phyloP scores from a whole-genome alignment of 2,329 filamentous ascomycete genomes.

The Alternaria arbusti region DNA sequence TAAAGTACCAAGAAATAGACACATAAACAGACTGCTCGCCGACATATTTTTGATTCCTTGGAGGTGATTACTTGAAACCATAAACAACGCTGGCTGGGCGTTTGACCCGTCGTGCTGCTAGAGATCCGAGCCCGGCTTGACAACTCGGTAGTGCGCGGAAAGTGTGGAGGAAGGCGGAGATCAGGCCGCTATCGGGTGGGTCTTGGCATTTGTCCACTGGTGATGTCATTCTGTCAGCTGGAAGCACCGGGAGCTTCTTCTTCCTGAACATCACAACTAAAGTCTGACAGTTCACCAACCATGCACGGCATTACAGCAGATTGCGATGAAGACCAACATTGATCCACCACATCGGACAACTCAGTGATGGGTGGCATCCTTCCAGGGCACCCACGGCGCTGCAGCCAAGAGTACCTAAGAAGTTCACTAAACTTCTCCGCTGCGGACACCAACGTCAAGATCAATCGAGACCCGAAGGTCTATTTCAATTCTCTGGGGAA shows the following conservation, averaged over 20 bases:
- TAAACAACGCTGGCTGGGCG: not conserved
- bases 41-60: not conserved
- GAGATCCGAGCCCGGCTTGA: not conserved
- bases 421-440: not conserved
- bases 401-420: not conserved
- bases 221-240: slow-evolving; percentile 6
- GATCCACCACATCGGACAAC: fast-evolving
- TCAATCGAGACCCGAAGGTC: not conserved
- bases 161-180: not conserved
- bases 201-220: slow-evolving; percentile 6
- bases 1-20: not conserved
- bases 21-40: not conserved
- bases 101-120: not conserved
- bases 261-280: not conserved
- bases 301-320: not conserved
- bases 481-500: not conserved
- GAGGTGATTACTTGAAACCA: not conserved
- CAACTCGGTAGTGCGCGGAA: not conserved
- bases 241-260: not conserved
- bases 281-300: not conserved
- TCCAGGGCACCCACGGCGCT: not conserved
- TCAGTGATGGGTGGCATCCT: not conserved
- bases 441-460: not conserved
- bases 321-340: not conserved
- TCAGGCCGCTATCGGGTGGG: not conserved